Percentiles rank a stretch among this genome's conserved stretches.
Evolutionary conservation across 164 flowering plant species (phyloP).

Genomic region (Magnolia kwangsiensis): DNA sequence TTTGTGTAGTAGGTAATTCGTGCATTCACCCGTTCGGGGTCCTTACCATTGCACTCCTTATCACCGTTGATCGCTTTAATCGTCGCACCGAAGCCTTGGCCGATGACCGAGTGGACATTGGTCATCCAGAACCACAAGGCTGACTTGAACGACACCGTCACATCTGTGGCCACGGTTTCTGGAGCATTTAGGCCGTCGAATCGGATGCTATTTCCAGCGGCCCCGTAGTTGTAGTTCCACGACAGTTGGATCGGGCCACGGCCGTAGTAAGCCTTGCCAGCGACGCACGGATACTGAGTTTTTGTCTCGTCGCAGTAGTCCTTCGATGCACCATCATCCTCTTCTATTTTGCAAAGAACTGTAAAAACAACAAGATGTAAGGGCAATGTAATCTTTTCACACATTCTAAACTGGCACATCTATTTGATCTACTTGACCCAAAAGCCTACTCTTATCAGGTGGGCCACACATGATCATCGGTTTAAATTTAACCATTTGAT

Average conservation of each 20-base stretch:
- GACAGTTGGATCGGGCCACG: slow-evolving; percentile 65
- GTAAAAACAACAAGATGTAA: not conserved
- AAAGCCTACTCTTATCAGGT: too few species aligned
- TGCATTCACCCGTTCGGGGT: slow-evolving; percentile 24
- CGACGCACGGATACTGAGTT: slow-evolving; percentile 42
- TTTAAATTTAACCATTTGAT: too few species aligned
- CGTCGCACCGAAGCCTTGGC: slow-evolving; percentile 57
- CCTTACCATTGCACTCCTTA: slow-evolving; percentile 45
- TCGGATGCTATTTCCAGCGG: slow-evolving; percentile 45
- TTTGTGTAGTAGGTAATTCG: slow-evolving; percentile 38
- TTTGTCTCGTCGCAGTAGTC: slow-evolving; percentile 45
- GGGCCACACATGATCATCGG: too few species aligned
- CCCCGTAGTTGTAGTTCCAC: slow-evolving; percentile 75
- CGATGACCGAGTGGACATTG: slow-evolving; percentile 30
- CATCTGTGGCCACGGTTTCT: slow-evolving; percentile 39
- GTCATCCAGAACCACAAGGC: slow-evolving; percentile 69
- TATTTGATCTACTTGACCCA: too few species aligned
- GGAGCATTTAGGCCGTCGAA: slow-evolving; percentile 55
- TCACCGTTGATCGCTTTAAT: slow-evolving; percentile 56
- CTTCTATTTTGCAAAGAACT: slow-evolving; percentile 53
- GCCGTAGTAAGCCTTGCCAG: slow-evolving; percentile 43
- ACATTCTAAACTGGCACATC: too few species aligned
- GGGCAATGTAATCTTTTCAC: too few species aligned
- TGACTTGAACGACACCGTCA: slow-evolving; percentile 44
- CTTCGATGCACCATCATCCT: slow-evolving; percentile 36